These are phyloP conservation scores for Phlyctochytrium planicorne DNA, from an alignment of 192 early-diverging fungal genomes.

Conservation along the genomic window DNA sequence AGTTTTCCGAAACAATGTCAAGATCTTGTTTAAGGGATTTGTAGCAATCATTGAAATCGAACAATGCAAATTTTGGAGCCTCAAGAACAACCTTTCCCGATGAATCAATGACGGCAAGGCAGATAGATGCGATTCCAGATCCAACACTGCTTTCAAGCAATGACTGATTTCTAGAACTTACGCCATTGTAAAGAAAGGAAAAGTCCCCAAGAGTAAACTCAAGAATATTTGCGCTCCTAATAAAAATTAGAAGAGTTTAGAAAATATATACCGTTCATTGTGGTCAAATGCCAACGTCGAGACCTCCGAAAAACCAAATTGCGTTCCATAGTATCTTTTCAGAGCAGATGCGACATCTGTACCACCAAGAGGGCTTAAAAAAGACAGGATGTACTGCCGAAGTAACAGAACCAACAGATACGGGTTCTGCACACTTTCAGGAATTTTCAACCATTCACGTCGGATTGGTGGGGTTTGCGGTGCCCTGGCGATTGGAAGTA, in stretches of 20 bases:
- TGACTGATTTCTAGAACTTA: constrained; percentile 26
- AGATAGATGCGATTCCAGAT: constrained; percentile 40
- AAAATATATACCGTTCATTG: constrained; percentile 9
- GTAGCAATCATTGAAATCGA: constrained; percentile 18
- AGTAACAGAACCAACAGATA: constrained; percentile 64
- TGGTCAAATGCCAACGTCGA: constrained; percentile 2
- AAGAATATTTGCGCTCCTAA: constrained; percentile 10
- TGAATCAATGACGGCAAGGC: constrained; percentile 31
- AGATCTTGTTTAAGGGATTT: constrained; percentile 23
- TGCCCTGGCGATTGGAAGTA: constrained; percentile 59
- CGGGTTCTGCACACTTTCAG: constrained; percentile 52
- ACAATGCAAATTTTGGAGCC: constrained; percentile 8
- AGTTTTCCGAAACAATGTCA: not conserved
- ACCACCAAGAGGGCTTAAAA: constrained; percentile 28
- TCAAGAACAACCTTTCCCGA: constrained; percentile 33
- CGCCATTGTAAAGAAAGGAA: constrained; percentile 50
- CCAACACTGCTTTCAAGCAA: constrained; percentile 41
- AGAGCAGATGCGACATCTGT: constrained; percentile 35
- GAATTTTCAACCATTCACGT: constrained; percentile 46
- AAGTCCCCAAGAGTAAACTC: constrained; percentile 43
- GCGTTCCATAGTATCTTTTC: constrained; percentile 27
- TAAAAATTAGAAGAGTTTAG: not conserved
- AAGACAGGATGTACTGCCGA: constrained; percentile 59
- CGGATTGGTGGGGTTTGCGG: constrained; percentile 28
- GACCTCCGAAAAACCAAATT: constrained; percentile 28